Base-by-base conservation (phyloP, 2,329 filamentous ascomycete species). In the Cladosporium phlei region DNA sequence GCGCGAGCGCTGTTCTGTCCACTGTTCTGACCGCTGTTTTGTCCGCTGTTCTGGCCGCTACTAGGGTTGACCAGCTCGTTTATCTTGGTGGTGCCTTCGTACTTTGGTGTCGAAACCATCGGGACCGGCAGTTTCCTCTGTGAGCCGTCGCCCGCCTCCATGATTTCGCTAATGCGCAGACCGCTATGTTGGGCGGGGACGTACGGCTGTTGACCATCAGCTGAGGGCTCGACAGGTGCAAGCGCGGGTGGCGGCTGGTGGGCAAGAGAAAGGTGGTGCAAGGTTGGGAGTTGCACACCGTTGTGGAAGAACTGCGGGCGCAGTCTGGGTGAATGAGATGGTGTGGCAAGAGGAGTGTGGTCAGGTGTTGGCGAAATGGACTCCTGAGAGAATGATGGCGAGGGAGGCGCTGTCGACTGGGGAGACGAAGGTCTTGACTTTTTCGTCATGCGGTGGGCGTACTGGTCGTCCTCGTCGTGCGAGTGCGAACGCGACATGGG, bases 331-430 rank as follows among this genome's bases (percentile, higher is more conserved):
- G 90, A 96, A 68, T 97, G 93, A 33, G 90, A 91, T 4, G 91
- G 91, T 4, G 91, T 98, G 21, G 90, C 91, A 47, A 97, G 82
- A n/a, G 91, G 91, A n/a, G 93, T 97, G 73, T 96, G 90, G 62
- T 97, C 91, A 9, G 91, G 93, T 2, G 91, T 98, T 4, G 91
- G 93, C 8, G 91, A 97, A 37, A 91, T 78, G 9, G 91, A 96
- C 68, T 95, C 89, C 69, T 96, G 89, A 2, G 91, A 96, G 67
- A 96, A 95, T 3, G 90, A 96, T 20, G 91, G 91, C 24, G 91
- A 97, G 20, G 91, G 95, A 16, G 93, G 93, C 38, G 91, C 91
- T 2, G 91, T 97, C 7, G 90, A 96, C 69, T 94, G 88, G 44
- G 91, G 93, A 27, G 91, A 96, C 66, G 90, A 93, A 33, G 93